phyloP scores from a whole-genome alignment of 2,329 filamentous ascomycete species.

The Xylaria multiplex region DNA sequence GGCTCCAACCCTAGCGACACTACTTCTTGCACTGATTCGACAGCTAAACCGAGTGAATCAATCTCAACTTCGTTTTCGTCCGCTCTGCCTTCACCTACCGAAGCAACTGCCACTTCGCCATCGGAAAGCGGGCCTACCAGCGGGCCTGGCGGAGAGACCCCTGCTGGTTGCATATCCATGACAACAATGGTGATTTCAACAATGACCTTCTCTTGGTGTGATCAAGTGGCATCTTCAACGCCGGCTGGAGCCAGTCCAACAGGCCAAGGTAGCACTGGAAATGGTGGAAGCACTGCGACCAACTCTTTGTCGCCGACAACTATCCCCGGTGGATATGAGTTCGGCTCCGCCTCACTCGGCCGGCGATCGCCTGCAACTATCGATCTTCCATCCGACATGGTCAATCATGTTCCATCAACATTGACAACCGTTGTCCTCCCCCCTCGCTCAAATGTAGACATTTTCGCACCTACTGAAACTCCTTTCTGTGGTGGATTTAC shows the following conservation, averaged over 20 bases:
- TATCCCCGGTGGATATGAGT: conserved; percentile 41
- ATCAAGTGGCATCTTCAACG: conserved; percentile 40
- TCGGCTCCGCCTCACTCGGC: conserved; percentile 35
- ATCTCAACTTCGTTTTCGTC: conserved; percentile 38
- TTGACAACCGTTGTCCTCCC: conserved; percentile 43
- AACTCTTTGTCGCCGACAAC: conserved; percentile 27
- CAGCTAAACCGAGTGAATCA: conserved; percentile 22
- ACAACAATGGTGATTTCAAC: conserved; percentile 45
- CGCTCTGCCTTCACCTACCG: conserved; percentile 11
- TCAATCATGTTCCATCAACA: conserved; percentile 38
- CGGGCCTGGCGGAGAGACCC: conserved; percentile 26
- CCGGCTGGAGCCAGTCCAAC: conserved; percentile 27
- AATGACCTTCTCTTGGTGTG: conserved; percentile 48
- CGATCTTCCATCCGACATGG: conserved; percentile 14
- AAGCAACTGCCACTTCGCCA: conserved; percentile 29
- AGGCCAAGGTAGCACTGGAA: conserved; percentile 22
- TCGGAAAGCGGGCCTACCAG: conserved; percentile 13
- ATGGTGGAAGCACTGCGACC: conserved; percentile 12
- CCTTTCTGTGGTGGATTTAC: conserved; percentile 41
- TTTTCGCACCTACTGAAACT: conserved; percentile 31
- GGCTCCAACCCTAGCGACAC: conserved; percentile 32
- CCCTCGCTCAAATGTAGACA: conserved; percentile 26
- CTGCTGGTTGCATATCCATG: conserved; percentile 43
- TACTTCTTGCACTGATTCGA: conserved; percentile 34
- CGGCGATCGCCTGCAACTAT: conserved; percentile 34